Evolutionary conservation across 2,329 filamentous ascomycete species (phyloP).

Genomic region (Lomentospora prolificans): DNA sequence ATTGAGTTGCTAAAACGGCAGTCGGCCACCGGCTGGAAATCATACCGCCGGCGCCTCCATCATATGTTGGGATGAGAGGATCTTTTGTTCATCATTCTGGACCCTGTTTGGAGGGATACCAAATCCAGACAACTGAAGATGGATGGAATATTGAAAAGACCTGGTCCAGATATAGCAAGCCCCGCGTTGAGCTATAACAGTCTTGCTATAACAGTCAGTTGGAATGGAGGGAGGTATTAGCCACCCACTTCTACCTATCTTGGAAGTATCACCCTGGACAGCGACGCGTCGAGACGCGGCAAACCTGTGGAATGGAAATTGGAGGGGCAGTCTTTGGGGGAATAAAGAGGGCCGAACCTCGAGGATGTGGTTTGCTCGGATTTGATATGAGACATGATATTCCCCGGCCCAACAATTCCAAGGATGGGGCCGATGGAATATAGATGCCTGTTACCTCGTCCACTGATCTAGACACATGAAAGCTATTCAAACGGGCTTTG

Average conservation of each 20-base stretch:
- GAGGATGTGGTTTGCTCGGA: neutral
- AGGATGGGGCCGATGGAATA: neutral
- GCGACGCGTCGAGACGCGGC: neutral
- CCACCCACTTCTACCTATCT: neutral
- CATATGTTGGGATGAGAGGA: neutral
- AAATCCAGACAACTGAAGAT: neutral
- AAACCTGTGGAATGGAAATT: neutral
- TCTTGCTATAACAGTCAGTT: neutral
- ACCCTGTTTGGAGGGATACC: neutral
- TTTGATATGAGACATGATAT: neutral
- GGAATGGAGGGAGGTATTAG: neutral
- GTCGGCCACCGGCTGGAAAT: no score
- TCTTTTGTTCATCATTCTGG: neutral
- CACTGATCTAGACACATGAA: no score
- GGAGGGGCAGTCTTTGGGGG: neutral
- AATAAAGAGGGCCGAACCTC: neutral
- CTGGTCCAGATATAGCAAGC: neutral
- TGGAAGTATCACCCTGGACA: neutral
- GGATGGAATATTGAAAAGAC: neutral
- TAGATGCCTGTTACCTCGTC: no score
- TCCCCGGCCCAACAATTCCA: neutral
- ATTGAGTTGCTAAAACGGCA: no score
- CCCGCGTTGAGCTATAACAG: neutral
- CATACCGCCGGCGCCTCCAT: no score
- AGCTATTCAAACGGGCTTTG: no score